Conservation (phyloP, 2,329 filamentous ascomycete genomes). For the Cercospora brassicicola region DNA sequence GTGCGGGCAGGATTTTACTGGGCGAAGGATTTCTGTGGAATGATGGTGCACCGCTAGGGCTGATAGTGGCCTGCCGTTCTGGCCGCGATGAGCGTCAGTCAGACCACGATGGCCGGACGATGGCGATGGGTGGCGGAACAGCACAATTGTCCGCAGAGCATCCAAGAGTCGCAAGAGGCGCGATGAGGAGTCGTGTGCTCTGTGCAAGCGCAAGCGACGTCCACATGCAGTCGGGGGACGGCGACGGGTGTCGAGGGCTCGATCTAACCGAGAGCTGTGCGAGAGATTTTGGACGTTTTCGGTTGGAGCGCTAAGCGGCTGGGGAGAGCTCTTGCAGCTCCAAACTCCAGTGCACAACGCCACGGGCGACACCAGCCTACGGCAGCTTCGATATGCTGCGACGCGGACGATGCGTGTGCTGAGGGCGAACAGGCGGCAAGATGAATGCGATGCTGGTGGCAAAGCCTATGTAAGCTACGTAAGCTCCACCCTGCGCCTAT, state of each 20-base stretch:
- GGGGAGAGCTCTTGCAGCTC: background rate
- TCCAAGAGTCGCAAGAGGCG: background rate
- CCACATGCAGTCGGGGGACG: background rate
- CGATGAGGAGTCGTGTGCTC: conserved; percentile 1
- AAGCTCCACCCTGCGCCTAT: background rate
- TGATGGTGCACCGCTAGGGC: background rate
- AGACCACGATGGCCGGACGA: background rate
- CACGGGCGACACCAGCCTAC: background rate
- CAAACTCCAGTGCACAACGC: background rate
- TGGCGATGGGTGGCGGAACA: background rate
- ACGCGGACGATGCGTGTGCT: background rate
- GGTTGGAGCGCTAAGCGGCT: background rate
- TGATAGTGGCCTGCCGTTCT: background rate
- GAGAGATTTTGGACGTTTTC: background rate
- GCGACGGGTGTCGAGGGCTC: background rate
- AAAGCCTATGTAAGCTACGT: background rate
- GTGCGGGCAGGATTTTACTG: conserved; percentile 2
- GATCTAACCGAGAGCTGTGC: background rate
- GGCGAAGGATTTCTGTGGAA: conserved; percentile 11
- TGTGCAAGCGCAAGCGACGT: conserved; percentile 1
- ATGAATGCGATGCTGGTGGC: background rate
- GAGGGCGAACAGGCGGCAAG: background rate
- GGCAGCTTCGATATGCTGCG: background rate
- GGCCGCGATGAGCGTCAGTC: background rate
- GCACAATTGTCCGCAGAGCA: background rate